These are phyloP conservation scores for Neodidymelliopsis sp. DNA, from an alignment of 2,329 filamentous ascomycete genomes.

Conservation along the genomic window DNA sequence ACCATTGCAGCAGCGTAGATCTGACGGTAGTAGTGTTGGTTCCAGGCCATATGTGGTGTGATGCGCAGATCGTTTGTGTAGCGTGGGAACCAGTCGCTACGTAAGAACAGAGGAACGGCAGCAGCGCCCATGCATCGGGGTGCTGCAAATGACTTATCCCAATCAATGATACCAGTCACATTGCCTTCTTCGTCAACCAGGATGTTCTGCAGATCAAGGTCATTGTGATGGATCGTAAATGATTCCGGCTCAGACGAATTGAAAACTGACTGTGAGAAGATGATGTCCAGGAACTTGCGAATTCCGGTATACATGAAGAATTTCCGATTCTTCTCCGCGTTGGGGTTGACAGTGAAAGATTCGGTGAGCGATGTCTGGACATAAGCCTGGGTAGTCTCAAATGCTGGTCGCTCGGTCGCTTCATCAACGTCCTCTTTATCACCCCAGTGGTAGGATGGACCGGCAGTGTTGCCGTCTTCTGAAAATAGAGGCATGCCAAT, in stretches of 20 bases:
- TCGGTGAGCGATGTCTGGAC: too few species aligned
- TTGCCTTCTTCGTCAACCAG: conserved; percentile 22
- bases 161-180: conserved; percentile 30
- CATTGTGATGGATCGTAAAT: conserved; percentile 27
- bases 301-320: too few species aligned
- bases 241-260: conserved; percentile 15
- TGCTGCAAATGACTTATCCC: conserved; percentile 16
- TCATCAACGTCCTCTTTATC: not conserved
- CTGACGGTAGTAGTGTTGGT: conserved; percentile 14
- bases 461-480: not conserved
- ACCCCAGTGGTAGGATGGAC: not conserved
- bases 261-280: conserved; percentile 7
- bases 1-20: conserved; percentile 18
- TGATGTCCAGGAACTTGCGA: conserved; percentile 4
- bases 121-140: conserved; percentile 13
- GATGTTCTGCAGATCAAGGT: conserved; percentile 36
- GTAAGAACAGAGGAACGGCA: not conserved
- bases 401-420: not conserved
- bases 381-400: not conserved
- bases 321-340: too few species aligned
- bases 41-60: not conserved
- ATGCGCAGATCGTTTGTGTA: not conserved
- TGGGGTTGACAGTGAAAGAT: too few species aligned
- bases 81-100: not conserved
- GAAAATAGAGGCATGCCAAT: conserved; percentile 21